A percentile compares a stretch with the other conserved stretches of the same genome.
phyloP scores from a whole-genome alignment of 2,329 filamentous ascomycete species.

The Daldinia sp. region DNA sequence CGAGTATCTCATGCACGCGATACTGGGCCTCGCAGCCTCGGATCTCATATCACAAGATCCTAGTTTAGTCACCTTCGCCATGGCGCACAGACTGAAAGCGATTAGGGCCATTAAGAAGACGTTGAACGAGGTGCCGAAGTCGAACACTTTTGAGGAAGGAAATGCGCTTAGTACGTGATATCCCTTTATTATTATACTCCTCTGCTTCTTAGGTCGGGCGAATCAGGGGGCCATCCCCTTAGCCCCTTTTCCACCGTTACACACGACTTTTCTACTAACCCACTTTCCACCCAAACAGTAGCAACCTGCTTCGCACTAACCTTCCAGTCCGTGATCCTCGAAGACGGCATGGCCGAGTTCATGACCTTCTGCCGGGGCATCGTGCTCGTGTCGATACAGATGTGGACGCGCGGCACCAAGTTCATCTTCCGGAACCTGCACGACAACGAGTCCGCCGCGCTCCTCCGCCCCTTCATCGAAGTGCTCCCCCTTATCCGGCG shows the following conservation, averaged over 20 bases:
- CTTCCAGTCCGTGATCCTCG: slow-evolving; percentile 65
- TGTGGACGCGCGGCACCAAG: slow-evolving; percentile 58
- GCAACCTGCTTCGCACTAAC: slow-evolving; percentile 67
- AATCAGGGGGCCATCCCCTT: background rate
- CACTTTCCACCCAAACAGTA: slow-evolving; percentile 43
- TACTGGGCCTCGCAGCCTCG: slow-evolving; percentile 71
- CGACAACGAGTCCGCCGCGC: slow-evolving; percentile 51
- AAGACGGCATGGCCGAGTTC: slow-evolving; percentile 67
- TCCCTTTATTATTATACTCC: background rate
- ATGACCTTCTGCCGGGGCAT: slow-evolving; percentile 68
- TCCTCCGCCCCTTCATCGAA: slow-evolving; percentile 57
- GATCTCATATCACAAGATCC: slow-evolving; percentile 64
- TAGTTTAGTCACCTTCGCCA: slow-evolving; percentile 63
- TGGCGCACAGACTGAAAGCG: slow-evolving; percentile 71
- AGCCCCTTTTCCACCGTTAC: background rate
- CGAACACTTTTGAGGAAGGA: slow-evolving; percentile 59
- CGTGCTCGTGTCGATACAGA: slow-evolving; percentile 62
- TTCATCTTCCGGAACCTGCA: slow-evolving; percentile 60
- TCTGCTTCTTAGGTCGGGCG: background rate
- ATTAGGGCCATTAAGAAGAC: slow-evolving; percentile 68
- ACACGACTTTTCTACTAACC: background rate
- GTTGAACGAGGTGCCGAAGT: slow-evolving; percentile 54
- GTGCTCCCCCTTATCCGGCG: slow-evolving; percentile 55
- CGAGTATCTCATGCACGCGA: slow-evolving; percentile 65
- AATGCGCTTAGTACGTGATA: slow-evolving; percentile 56